Conservation (phyloP, 441 rosid genomes). For the Croton setiger region DNA sequence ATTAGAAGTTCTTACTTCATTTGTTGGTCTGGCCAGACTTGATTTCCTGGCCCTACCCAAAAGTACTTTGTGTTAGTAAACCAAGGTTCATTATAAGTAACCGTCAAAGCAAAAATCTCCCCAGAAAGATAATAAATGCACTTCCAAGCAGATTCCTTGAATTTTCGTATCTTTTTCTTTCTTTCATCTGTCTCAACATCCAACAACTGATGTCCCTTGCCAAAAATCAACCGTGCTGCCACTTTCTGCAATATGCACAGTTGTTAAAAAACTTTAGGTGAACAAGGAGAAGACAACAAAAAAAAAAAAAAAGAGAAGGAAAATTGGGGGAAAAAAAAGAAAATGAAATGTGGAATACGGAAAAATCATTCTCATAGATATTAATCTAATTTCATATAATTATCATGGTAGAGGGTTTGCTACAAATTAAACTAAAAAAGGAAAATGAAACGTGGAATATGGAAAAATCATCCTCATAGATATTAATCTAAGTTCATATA, state of each 20-base stretch:
- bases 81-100: constrained; percentile 86
- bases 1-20: constrained; percentile 55
- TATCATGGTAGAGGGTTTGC: not conserved
- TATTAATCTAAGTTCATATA: no score
- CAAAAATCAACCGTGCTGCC: constrained; percentile 56
- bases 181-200: constrained; percentile 42
- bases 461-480: no score
- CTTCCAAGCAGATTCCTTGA: constrained; percentile 99
- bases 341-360: not conserved
- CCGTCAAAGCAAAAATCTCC: constrained; percentile 64
- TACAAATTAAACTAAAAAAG: not conserved
- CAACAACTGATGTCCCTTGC: constrained; percentile 39
- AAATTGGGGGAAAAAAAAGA: not conserved
- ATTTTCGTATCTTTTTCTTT: constrained; percentile 66
- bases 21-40: constrained; percentile 92
- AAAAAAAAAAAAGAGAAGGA: not conserved
- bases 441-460: no score
- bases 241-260: constrained; percentile 55
- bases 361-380: not conserved
- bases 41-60: constrained; percentile 95
- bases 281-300: not conserved
- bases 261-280: constrained; percentile 21
- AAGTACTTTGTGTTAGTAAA: constrained; percentile 64
- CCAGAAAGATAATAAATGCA: constrained; percentile 79
- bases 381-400: constrained; percentile 1